A percentile compares a stretch with the other conserved stretches of the same genome.
Evolutionary conservation across 352 stramenopile genomes (phyloP).

Genomic region (Poterioochromonas sp.): DNA sequence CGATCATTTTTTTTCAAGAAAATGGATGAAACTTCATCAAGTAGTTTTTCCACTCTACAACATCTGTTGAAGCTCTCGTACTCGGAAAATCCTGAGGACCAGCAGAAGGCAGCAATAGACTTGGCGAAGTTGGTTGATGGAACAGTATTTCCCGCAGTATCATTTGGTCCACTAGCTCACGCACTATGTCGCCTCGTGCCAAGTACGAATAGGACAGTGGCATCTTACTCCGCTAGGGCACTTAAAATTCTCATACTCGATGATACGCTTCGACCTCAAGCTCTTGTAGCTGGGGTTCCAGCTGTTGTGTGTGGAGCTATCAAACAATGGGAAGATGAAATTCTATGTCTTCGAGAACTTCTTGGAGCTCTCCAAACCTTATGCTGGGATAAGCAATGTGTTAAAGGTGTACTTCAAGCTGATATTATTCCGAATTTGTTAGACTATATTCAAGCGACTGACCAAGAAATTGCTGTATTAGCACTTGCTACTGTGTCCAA

Average conservation of each 20-base stretch:
- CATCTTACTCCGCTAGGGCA: slow-evolving; percentile 40
- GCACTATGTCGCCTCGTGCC: slow-evolving; percentile 38
- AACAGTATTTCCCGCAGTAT: slow-evolving; percentile 33
- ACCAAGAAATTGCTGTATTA: slow-evolving; percentile 40
- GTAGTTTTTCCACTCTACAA: slow-evolving; percentile 38
- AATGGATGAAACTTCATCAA: slow-evolving; percentile 25
- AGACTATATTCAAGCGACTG: slow-evolving; percentile 10
- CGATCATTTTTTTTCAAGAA: too few species aligned
- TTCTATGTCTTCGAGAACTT: slow-evolving; percentile 41
- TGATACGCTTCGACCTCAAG: slow-evolving; percentile 39
- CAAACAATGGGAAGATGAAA: slow-evolving; percentile 42
- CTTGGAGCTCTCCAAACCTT: slow-evolving; percentile 41
- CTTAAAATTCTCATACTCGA: slow-evolving; percentile 43
- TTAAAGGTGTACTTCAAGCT: slow-evolving; percentile 17
- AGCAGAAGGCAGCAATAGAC: slow-evolving; percentile 39
- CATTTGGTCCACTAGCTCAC: slow-evolving; percentile 42
- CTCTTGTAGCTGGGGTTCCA: slow-evolving; percentile 39
- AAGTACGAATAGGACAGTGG: slow-evolving; percentile 37
- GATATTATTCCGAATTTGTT: slow-evolving; percentile 9
- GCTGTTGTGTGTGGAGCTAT: slow-evolving; percentile 39
- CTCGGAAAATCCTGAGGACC: slow-evolving; percentile 37
- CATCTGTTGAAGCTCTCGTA: slow-evolving; percentile 39
- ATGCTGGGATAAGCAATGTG: slow-evolving; percentile 37
- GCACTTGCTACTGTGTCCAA: slow-evolving; percentile 37
- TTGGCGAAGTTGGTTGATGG: slow-evolving; percentile 42